phyloP scores from a whole-genome alignment of 1,284 basidiomycete genomes.

The Pterulicium gracile region DNA sequence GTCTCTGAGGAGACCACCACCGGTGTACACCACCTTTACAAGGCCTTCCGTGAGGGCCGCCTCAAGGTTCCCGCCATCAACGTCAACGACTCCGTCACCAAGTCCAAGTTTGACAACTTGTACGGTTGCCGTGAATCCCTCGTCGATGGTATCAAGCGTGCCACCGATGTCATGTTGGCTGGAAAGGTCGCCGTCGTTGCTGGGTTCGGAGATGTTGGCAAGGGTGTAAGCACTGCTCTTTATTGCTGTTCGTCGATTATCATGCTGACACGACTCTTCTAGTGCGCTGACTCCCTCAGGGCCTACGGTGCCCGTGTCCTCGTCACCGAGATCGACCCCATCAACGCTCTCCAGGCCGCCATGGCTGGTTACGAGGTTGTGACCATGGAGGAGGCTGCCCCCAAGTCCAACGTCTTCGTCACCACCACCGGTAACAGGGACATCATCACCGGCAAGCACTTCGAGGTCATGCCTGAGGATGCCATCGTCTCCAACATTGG shows the following conservation, averaged over 20 bases:
- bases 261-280: conserved; percentile 10
- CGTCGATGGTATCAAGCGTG: conserved; percentile 99
- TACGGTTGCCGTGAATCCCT: conserved; percentile 99
- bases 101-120: conserved; percentile 97
- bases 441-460: conserved; percentile 93
- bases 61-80: conserved; percentile 99
- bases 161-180: conserved; percentile 99
- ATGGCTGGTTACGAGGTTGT: conserved; percentile 99
- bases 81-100: conserved; percentile 99
- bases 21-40: conserved; percentile 99
- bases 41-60: conserved; percentile 90
- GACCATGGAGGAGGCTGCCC: conserved; percentile 96
- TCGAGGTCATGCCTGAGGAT: conserved; percentile 92
- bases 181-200: conserved; percentile 99
- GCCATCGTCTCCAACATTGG: conserved; percentile 99
- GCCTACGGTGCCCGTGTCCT: conserved; percentile 96
- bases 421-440: conserved; percentile 99
- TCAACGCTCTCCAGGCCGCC: conserved; percentile 98
- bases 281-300: conserved; percentile 96
- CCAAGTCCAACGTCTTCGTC: conserved; percentile 87
- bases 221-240: conserved; percentile 70
- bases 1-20: conserved; percentile 99
- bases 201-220: conserved; percentile 98
- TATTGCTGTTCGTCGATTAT: conserved; percentile 6
- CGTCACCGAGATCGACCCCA: conserved; percentile 98